These are phyloP conservation scores for Plasmodium knowlesi DNA, from an alignment of 169 alveolate genomes.

Conservation along the genomic window DNA sequence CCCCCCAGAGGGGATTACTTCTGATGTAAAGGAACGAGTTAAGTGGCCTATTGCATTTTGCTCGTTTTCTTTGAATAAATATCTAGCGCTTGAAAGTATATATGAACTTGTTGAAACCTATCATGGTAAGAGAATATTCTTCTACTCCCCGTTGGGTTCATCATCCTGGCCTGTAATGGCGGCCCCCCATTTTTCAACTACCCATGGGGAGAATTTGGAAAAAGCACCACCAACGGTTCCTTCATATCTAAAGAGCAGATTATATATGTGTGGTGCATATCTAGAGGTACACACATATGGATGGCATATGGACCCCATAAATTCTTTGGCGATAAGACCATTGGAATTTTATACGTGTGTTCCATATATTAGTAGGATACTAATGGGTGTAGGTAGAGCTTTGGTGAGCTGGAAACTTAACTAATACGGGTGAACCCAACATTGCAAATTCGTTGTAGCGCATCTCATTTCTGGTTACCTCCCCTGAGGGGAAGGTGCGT, in stretches of 20 bases:
- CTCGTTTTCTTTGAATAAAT: background rate
- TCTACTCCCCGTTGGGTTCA: background rate
- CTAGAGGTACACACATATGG: background rate
- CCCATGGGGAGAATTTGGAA: background rate
- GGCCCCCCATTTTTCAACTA: background rate
- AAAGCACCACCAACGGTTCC: background rate
- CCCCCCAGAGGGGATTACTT: background rate
- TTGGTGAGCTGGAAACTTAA: background rate
- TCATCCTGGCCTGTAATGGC: background rate
- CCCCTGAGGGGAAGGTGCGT: background rate
- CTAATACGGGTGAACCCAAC: background rate
- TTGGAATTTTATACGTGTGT: background rate
- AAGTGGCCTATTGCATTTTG: background rate
- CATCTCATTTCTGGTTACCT: background rate
- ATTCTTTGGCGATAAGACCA: background rate
- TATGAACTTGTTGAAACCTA: background rate
- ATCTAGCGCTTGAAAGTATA: background rate
- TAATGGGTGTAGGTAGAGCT: background rate
- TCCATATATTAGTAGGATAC: background rate
- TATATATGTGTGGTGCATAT: background rate
- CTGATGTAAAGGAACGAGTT: background rate
- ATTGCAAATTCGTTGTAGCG: background rate
- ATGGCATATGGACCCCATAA: background rate
- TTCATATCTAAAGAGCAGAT: background rate
- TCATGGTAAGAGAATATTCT: background rate